Percentiles rank a stretch among this genome's conserved stretches.
Conservation (phyloP, 306 rosid species). For the Prunus mira region DNA sequence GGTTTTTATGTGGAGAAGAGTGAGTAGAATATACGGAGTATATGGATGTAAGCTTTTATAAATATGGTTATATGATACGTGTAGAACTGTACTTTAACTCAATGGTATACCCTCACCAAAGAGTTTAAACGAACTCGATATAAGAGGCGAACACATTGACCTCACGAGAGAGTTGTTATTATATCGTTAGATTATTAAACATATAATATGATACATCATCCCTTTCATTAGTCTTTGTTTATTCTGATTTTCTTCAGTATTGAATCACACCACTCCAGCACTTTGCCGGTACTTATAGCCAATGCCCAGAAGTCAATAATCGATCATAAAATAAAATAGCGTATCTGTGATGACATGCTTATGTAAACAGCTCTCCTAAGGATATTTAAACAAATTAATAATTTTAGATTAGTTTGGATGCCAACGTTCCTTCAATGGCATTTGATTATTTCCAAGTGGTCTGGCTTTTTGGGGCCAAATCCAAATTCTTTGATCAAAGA, state of each 20-base stretch:
- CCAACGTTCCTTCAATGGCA: neutral
- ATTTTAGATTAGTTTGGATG: neutral
- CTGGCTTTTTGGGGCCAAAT: neutral
- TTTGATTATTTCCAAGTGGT: neutral
- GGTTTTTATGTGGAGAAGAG: too few relatives aligned
- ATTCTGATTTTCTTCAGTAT: neutral
- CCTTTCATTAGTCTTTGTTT: neutral
- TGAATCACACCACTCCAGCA: neutral
- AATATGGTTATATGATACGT: too few relatives aligned
- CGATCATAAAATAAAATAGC: neutral
- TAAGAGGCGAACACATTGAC: too few relatives aligned
- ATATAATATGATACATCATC: neutral
- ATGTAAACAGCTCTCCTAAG: neutral
- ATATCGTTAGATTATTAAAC: neutral
- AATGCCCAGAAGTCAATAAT: neutral
- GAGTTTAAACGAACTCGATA: too few relatives aligned
- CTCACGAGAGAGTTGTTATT: neutral
- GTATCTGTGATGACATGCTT: constrained; percentile 8
- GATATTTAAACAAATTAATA: neutral
- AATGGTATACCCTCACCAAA: too few relatives aligned
- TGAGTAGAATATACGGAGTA: too few relatives aligned
- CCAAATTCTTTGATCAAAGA: neutral
- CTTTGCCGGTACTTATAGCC: neutral
- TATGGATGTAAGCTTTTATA: too few relatives aligned
- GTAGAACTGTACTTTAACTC: too few relatives aligned